Conservation (phyloP, 2,329 filamentous ascomycete species). For the Verticillium nubilum region DNA sequence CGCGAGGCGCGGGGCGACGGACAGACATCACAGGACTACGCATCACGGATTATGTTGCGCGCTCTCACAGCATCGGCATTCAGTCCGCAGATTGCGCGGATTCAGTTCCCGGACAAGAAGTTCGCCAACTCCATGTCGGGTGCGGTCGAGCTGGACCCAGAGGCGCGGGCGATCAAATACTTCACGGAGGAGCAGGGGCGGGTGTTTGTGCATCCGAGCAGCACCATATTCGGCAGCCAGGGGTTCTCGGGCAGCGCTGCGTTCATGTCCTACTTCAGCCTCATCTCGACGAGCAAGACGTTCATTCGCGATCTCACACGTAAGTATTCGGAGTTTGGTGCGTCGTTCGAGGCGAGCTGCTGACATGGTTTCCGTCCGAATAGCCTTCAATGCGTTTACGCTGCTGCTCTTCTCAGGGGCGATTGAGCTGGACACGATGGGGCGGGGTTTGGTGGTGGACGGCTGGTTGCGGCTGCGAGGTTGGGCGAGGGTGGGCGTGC, state of each 20-base stretch:
- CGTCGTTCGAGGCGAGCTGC: background rate
- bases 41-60: constrained; percentile 47
- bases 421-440: constrained; percentile 81
- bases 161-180: constrained; percentile 88
- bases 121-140: constrained; percentile 83
- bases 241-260: constrained; percentile 67
- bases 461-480: constrained; percentile 82
- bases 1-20: constrained; percentile 14
- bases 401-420: constrained; percentile 82
- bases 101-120: constrained; percentile 93
- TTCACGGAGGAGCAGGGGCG: constrained; percentile 80
- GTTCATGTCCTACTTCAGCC: constrained; percentile 85
- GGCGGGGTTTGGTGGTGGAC: constrained; percentile 82
- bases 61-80: constrained; percentile 70
- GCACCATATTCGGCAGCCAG: constrained; percentile 78
- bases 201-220: constrained; percentile 89
- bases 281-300: constrained; percentile 87
- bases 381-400: constrained; percentile 83
- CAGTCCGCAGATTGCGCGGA: constrained; percentile 82
- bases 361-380: background rate
- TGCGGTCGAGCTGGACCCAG: constrained; percentile 87
- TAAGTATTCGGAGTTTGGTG: constrained; percentile 36
- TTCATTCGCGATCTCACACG: constrained; percentile 89
- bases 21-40: background rate
- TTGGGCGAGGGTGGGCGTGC: constrained; percentile 90